Evolutionary conservation across 2,329 filamentous ascomycete genomes (phyloP).

Genomic region (Graphilbum sp.): DNA sequence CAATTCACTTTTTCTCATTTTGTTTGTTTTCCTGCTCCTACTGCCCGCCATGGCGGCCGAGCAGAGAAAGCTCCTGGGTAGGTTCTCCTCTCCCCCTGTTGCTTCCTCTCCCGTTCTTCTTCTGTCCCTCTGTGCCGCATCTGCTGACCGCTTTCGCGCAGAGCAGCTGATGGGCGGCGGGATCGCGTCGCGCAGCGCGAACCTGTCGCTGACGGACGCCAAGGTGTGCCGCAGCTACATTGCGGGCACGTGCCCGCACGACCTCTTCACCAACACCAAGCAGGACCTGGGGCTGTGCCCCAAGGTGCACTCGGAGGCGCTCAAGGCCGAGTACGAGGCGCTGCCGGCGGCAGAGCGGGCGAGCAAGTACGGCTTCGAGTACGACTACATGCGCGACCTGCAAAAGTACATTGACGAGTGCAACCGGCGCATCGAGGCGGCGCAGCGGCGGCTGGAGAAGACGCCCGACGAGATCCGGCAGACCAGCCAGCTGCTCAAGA

Average conservation of each 20-base stretch:
- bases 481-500: constrained; percentile 76
- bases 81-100: constrained; percentile 8
- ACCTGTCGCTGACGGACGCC: constrained; percentile 75
- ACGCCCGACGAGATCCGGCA: constrained; percentile 94
- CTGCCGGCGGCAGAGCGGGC: constrained; percentile 56
- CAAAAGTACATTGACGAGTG: constrained; percentile 95
- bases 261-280: constrained; percentile 99
- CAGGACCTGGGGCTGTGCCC: constrained; percentile 86
- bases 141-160: constrained; percentile 16
- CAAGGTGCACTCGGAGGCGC: constrained; percentile 71
- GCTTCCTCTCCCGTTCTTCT: neutral
- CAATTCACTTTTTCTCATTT: neutral
- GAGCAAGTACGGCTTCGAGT: constrained; percentile 69
- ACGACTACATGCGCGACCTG: constrained; percentile 91
- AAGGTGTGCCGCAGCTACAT: constrained; percentile 94
- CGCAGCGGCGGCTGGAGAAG: constrained; percentile 85
- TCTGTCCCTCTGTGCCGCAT: neutral
- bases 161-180: constrained; percentile 87
- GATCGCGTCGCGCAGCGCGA: constrained; percentile 54
- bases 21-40: neutral
- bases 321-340: constrained; percentile 77
- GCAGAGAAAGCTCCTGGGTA: constrained; percentile 87
- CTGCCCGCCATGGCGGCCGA: constrained; percentile 64
- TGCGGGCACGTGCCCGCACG: constrained; percentile 86
- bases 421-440: constrained; percentile 80